A percentile compares a stretch with the other conserved stretches of the same genome.
phyloP scores from a whole-genome alignment of 768 basidiomycete genomes.

The Boletus tomentosulus region DNA sequence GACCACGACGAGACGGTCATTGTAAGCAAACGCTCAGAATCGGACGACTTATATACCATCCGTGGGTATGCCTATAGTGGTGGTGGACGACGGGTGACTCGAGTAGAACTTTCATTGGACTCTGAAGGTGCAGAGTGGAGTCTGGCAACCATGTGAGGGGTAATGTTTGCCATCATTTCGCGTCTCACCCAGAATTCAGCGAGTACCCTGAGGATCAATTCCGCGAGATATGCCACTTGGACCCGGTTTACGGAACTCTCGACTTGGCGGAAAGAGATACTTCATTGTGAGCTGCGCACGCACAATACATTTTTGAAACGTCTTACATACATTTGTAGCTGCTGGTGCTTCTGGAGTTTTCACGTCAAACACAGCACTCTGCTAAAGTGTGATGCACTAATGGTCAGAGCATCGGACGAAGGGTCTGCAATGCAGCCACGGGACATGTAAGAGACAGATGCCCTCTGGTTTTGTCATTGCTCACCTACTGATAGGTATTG shows the following conservation, averaged over 20 bases:
- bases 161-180: neutral
- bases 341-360: constrained; percentile 60
- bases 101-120: constrained; percentile 58
- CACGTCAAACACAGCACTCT: constrained; percentile 35
- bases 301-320: neutral
- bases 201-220: constrained; percentile 51
- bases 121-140: constrained; percentile 48
- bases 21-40: constrained; percentile 6
- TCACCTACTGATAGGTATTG: constrained; percentile 31
- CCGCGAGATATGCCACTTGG: constrained; percentile 34
- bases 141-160: constrained; percentile 37
- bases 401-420: constrained; percentile 56
- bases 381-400: constrained; percentile 33
- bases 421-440: constrained; percentile 44
- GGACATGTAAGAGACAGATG: constrained; percentile 40
- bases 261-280: constrained; percentile 47
- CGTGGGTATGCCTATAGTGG: constrained; percentile 62
- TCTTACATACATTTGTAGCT: constrained; percentile 20
- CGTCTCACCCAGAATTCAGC: constrained; percentile 12
- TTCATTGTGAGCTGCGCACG: constrained; percentile 37
- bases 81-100: constrained; percentile 52
- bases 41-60: constrained; percentile 34
- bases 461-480: neutral
- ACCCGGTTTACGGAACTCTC: constrained; percentile 45
- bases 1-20: constrained; percentile 47